Evolutionary conservation across 805 yeast species (phyloP), one percentile per base, ranked within the genome.

Genomic region (Hanseniaspora osmophila): DNA sequence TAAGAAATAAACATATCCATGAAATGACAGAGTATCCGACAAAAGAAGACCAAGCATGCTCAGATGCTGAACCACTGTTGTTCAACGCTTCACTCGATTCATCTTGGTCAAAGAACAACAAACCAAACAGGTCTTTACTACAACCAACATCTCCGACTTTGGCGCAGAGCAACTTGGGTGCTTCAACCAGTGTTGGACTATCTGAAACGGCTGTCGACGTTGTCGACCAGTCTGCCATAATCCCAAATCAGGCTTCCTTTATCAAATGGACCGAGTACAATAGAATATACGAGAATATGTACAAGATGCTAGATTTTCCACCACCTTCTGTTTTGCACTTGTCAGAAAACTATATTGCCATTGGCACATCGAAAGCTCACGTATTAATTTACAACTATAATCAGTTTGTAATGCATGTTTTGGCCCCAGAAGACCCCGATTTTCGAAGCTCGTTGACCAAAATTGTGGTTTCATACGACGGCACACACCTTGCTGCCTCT

Each of bases 351-450:
- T 61, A 53, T 44, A 64, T 81, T 7, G 76, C 76, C 0, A 53
- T 87, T 7, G 96, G 94, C 2, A 87, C 96, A 0, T 54, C 71
- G 0, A 73, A 71, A 43, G 95, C 95, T 1, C 64, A 59, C 33
- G 65, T 85, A 0, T 59, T 84, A 5, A 66, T 82, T 5, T 87
- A 84, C 59, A 81, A 79, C 53, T 80, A 78, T 49, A 71, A 71
- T 40, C 95, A 88, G 58, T 66, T 64, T 30, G 56, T 83, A 3
- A 64, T 70, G 12, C 62, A 63, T 39, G 67, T 70, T 7, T 46
- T 62, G 27, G 44, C 54, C 1, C 61, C 62, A 6, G 49, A 50
- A 13, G 41, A 44, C 15, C 44, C 48, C 30, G 42, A 48, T 27
- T 27, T 58, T 12, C 57, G 67, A 33, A 78, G 80, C 0, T 52